Conservation (phyloP, 495 filamentous ascomycete genomes). For the Neurospora tetraspora region DNA sequence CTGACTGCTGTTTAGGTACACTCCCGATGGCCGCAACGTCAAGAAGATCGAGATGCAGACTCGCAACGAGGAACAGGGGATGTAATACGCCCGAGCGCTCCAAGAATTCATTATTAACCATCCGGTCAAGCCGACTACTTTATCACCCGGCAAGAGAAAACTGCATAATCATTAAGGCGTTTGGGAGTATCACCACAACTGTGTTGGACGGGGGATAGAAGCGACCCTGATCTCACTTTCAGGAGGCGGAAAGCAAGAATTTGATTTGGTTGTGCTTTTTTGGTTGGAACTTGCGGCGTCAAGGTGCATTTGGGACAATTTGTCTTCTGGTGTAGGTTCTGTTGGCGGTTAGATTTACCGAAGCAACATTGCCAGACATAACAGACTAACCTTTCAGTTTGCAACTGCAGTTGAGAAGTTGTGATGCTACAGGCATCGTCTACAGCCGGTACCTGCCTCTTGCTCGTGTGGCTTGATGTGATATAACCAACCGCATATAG, state of each 20-base stretch:
- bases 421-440: neutral
- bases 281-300: neutral
- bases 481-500: neutral
- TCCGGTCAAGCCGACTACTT: neutral
- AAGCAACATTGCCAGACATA: neutral
- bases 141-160: neutral
- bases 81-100: neutral
- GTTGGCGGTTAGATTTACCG: neutral
- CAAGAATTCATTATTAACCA: neutral
- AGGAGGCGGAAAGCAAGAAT: neutral
- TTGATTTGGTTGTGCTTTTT: neutral
- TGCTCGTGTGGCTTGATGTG: neutral
- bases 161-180: neutral
- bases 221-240: neutral
- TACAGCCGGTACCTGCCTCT: neutral
- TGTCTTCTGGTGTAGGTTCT: neutral
- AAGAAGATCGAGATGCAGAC: constrained; percentile 34
- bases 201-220: neutral
- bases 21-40: constrained; percentile 41
- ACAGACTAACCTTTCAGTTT: neutral
- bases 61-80: neutral
- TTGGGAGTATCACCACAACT: neutral
- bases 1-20: constrained; percentile 26
- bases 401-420: neutral
- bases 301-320: neutral